These are phyloP conservation scores for Neonectria sp. DNA, from an alignment of 2,329 filamentous ascomycete species.

Conservation along the genomic window DNA sequence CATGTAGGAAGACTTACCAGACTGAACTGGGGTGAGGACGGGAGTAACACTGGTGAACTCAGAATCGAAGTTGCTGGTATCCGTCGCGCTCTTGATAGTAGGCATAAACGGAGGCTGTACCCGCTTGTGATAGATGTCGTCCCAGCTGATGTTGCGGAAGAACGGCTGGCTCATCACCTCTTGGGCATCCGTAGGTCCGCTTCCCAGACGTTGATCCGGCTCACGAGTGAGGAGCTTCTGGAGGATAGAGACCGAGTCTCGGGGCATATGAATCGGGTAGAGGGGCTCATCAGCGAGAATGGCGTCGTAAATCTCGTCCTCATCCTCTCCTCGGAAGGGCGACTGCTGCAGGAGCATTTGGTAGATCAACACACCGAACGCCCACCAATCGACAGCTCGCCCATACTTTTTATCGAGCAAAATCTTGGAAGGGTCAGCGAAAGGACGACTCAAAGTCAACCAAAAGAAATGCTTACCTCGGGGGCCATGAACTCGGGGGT, in stretches of 20 bases:
- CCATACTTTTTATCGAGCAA: slow-evolving; percentile 98
- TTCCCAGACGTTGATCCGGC: slow-evolving; percentile 92
- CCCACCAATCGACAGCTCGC: slow-evolving; percentile 99
- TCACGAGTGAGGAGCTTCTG: slow-evolving; percentile 98
- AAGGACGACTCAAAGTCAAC: not conserved
- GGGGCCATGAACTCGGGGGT: slow-evolving; percentile 99
- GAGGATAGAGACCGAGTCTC: slow-evolving; percentile 96
- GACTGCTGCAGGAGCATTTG: slow-evolving; percentile 99
- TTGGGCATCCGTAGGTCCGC: slow-evolving; percentile 95
- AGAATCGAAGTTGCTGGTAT: slow-evolving; percentile 99
- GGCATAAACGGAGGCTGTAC: slow-evolving; percentile 92
- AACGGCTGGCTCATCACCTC: slow-evolving; percentile 99
- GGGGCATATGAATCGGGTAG: slow-evolving; percentile 98
- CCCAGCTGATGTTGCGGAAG: slow-evolving; percentile 98
- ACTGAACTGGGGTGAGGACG: slow-evolving; percentile 96
- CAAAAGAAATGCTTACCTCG: slow-evolving; percentile 72
- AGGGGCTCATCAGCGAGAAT: slow-evolving; percentile 97
- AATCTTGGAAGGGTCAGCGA: slow-evolving; percentile 73
- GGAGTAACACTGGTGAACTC: slow-evolving; percentile 99
- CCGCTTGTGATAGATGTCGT: slow-evolving; percentile 97
- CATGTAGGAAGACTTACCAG: slow-evolving; percentile 75
- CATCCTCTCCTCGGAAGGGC: slow-evolving; percentile 97
- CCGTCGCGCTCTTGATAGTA: slow-evolving; percentile 89
- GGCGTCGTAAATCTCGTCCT: slow-evolving; percentile 99
- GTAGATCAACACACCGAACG: slow-evolving; percentile 98